Evolutionary conservation across 192 early-diverging fungal genomes (phyloP).

Genomic region (Phlyctochytrium planicorne): DNA sequence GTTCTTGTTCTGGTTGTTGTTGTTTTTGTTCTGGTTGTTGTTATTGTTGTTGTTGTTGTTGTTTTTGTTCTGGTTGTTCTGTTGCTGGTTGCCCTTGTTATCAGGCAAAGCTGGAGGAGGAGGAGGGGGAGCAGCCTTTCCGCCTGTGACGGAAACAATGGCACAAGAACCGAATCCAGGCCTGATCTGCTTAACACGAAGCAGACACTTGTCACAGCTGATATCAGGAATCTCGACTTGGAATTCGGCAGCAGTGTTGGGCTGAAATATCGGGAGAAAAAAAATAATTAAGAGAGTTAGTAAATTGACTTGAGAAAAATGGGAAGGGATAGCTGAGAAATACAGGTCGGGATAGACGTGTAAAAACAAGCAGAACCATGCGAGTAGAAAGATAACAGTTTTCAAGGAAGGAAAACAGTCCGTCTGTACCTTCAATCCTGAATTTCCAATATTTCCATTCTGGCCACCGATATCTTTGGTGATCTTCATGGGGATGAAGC

Average conservation of each 20-base stretch:
- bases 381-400: too few relatives aligned
- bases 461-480: conserved; percentile 13
- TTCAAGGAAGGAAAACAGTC: too few relatives aligned
- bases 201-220: neutral
- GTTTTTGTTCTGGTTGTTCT: neutral
- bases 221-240: neutral
- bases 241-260: conserved; percentile 1
- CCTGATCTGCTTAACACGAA: neutral
- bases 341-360: too few relatives aligned
- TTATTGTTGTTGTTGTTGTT: conserved; percentile 3
- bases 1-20: neutral
- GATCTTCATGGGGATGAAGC: neutral
- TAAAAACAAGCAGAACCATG: too few relatives aligned
- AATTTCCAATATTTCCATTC: conserved; percentile 4
- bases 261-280: too few relatives aligned
- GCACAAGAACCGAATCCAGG: conserved; percentile 2
- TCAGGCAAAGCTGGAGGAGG: neutral
- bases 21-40: neutral
- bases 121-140: neutral
- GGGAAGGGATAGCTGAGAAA: too few relatives aligned
- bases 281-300: too few relatives aligned
- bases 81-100: too few relatives aligned
- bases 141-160: neutral
- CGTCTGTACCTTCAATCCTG: conserved; percentile 9
- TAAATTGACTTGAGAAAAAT: too few relatives aligned